A percentile compares a stretch with the other conserved stretches of the same genome.
Evolutionary conservation across 1,139 yeast species (phyloP).

Genomic region (Blastobotrys buckinghamii): DNA sequence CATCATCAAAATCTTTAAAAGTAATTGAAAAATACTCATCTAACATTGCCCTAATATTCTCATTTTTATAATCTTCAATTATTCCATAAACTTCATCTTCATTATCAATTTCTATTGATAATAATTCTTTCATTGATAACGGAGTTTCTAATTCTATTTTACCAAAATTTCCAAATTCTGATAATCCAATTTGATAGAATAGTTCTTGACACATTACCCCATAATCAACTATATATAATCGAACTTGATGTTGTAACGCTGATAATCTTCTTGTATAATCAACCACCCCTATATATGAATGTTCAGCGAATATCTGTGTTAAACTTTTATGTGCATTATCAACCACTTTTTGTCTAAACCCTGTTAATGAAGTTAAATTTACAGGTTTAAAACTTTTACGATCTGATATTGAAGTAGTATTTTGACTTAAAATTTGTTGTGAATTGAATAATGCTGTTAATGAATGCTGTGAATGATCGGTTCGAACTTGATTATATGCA

Average conservation of each 20-base stretch:
- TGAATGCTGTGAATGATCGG: conserved; percentile 40
- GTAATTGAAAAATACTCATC: conserved; percentile 66
- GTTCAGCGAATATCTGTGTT: conserved; percentile 62
- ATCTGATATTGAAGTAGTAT: neutral
- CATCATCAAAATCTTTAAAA: conserved; percentile 25
- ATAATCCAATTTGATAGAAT: conserved; percentile 73
- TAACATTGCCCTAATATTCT: conserved; percentile 56
- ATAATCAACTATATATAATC: conserved; percentile 73
- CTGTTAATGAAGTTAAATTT: conserved; percentile 37
- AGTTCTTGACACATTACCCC: conserved; percentile 58
- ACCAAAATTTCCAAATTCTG: conserved; percentile 83
- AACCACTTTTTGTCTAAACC: conserved; percentile 49
- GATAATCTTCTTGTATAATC: conserved; percentile 65
- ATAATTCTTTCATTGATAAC: conserved; percentile 15
- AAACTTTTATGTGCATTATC: conserved; percentile 44
- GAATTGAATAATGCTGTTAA: conserved; percentile 7
- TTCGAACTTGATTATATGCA: conserved; percentile 39
- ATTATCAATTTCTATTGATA: conserved; percentile 6
- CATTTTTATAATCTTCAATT: conserved; percentile 14
- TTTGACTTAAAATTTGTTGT: conserved; percentile 36
- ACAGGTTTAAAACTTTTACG: conserved; percentile 13
- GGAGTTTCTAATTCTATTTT: conserved; percentile 36
- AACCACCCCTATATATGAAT: conserved; percentile 76
- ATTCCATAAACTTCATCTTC: conserved; percentile 1
- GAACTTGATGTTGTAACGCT: conserved; percentile 78